A percentile compares a stretch with the other conserved stretches of the same genome.
phyloP scores from a whole-genome alignment of 176 grass and related monocot genomes.

The Bromus sterilis region DNA sequence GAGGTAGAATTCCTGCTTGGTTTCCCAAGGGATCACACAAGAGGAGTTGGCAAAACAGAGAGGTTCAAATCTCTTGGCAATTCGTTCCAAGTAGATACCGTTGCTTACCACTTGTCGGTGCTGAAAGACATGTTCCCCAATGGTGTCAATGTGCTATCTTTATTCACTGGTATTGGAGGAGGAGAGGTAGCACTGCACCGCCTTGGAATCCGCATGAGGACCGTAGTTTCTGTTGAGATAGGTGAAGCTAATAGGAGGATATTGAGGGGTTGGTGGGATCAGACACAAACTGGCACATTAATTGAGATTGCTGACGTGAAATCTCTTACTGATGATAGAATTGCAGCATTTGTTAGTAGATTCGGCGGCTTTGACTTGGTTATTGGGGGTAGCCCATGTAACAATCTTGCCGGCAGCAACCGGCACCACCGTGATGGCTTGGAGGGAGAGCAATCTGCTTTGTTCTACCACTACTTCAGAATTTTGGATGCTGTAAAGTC shows the following conservation, averaged over 20 bases:
- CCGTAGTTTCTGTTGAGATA: constrained; percentile 71
- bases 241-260: constrained; percentile 55
- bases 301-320: constrained; percentile 64
- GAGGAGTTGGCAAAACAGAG: constrained; percentile 65
- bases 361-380: constrained; percentile 70
- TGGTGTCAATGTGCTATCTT: constrained; percentile 60
- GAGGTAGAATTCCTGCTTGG: constrained; percentile 80
- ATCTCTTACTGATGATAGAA: constrained; percentile 18
- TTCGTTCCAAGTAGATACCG: constrained; percentile 86
- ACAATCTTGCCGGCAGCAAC: constrained; percentile 83
- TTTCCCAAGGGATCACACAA: constrained; percentile 77
- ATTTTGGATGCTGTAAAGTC: constrained; percentile 51
- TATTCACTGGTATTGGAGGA: constrained; percentile 94
- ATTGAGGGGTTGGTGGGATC: constrained; percentile 80
- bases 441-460: constrained; percentile 64
- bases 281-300: constrained; percentile 60
- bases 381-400: constrained; percentile 82
- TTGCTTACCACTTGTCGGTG: constrained; percentile 68
- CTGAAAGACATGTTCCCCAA: constrained; percentile 61
- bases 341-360: constrained; percentile 22
- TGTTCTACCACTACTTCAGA: constrained; percentile 74
- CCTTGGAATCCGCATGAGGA: constrained; percentile 58
- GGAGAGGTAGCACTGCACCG: constrained; percentile 91
- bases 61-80: constrained; percentile 69
- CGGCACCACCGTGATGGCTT: constrained; percentile 66